Conservation (phyloP, 192 early-diverging fungal species). For the Blastocladiella britannica region DNA sequence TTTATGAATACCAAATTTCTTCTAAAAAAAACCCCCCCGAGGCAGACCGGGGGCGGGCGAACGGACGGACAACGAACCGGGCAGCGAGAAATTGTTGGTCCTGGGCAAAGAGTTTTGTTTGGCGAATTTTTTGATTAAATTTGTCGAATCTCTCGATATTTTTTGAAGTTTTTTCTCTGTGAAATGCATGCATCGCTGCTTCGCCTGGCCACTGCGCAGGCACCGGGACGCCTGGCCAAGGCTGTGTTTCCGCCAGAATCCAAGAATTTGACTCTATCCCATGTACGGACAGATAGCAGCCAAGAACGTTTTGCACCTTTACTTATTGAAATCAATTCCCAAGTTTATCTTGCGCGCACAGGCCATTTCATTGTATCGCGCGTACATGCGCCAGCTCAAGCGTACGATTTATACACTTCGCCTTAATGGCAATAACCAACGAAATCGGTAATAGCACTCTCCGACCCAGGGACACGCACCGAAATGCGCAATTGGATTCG, state of each 20-base stretch:
- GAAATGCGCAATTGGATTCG: background rate
- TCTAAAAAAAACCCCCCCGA: no score
- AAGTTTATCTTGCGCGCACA: background rate
- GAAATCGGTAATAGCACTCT: background rate
- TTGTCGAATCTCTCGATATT: background rate
- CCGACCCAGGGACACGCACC: background rate
- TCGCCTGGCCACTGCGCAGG: no score
- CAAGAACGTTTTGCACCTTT: background rate
- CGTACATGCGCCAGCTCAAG: background rate
- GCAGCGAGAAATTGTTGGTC: background rate
- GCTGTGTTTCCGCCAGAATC: background rate
- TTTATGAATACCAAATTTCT: no score
- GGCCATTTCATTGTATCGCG: background rate
- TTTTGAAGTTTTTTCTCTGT: background rate
- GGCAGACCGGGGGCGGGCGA: no score
- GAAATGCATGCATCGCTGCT: background rate
- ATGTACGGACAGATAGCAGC: background rate
- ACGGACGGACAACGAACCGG: background rate
- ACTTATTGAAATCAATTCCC: background rate
- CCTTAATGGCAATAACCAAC: background rate
- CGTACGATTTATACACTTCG: background rate
- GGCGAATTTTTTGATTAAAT: background rate
- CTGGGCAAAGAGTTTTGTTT: background rate
- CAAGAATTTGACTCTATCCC: background rate
- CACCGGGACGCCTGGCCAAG: no score